Evolutionary conservation across 2,329 filamentous ascomycete species (phyloP).

Genomic region (Colletotrichum spaethianum): DNA sequence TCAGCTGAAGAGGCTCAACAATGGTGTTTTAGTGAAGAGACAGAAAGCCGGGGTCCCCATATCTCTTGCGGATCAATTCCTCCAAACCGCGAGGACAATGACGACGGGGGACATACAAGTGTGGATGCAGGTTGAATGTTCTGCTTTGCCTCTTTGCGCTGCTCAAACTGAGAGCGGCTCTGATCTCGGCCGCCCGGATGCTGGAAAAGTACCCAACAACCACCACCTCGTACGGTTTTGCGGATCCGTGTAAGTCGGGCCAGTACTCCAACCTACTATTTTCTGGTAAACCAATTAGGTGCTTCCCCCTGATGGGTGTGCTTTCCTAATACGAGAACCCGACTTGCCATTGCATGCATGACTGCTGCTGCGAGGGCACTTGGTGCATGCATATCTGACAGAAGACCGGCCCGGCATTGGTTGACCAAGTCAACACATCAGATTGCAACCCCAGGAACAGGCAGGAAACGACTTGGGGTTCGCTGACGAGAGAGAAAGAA

Average conservation of each 20-base stretch:
- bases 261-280: background rate
- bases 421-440: conserved; percentile 3
- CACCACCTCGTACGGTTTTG: background rate
- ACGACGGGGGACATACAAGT: background rate
- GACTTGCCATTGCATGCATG: conserved; percentile 7
- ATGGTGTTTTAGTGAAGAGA: background rate
- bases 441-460: conserved; percentile 1
- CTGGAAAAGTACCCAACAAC: background rate
- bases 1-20: background rate
- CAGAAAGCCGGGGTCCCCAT: background rate
- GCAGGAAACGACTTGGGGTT: no score
- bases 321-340: conserved; percentile 7
- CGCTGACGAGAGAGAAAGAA: no score
- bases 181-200: background rate
- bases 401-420: conserved; percentile 12
- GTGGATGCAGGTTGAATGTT: background rate
- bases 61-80: background rate
- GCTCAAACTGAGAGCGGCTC: background rate
- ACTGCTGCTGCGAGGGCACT: background rate
- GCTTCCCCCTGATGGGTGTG: background rate
- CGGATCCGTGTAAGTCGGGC: background rate
- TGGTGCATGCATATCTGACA: conserved; percentile 24
- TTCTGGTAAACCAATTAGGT: background rate
- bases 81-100: no score
- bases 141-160: background rate